phyloP scores from a whole-genome alignment of 2,329 filamentous ascomycete genomes.

The Thielaviopsis populi region DNA sequence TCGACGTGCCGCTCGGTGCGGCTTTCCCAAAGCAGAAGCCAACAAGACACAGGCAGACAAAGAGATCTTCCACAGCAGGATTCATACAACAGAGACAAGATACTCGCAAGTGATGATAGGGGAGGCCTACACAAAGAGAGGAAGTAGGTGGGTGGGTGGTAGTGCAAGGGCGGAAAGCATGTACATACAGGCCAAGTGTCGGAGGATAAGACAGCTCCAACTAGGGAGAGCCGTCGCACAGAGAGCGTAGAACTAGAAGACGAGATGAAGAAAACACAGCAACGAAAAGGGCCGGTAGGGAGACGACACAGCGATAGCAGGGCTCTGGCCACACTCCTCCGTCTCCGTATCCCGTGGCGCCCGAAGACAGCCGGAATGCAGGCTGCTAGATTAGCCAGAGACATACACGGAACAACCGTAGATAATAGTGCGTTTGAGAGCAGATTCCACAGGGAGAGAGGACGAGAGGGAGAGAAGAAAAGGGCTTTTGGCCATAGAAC shows the following conservation, averaged over 20 bases:
- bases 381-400: background rate
- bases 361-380: background rate
- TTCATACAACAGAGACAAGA: background rate
- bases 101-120: background rate
- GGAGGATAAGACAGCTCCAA: too few relatives aligned
- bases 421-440: background rate
- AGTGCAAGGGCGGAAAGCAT: background rate
- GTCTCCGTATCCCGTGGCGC: background rate
- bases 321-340: too few relatives aligned
- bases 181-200: too few relatives aligned
- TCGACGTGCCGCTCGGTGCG: slow-evolving; percentile 7
- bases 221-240: too few relatives aligned
- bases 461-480: background rate
- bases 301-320: background rate
- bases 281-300: background rate
- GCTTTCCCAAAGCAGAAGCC: slow-evolving; percentile 6
- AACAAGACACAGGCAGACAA: background rate
- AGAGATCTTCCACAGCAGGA: background rate
- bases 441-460: background rate
- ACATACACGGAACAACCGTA: background rate
- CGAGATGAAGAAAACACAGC: background rate
- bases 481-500: background rate
- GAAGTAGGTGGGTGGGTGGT: background rate
- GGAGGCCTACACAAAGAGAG: too few relatives aligned
- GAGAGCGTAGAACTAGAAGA: too few relatives aligned